Base-by-base conservation (phyloP, 179 eudicot species). In the Corrigiola litoralis region DNA sequence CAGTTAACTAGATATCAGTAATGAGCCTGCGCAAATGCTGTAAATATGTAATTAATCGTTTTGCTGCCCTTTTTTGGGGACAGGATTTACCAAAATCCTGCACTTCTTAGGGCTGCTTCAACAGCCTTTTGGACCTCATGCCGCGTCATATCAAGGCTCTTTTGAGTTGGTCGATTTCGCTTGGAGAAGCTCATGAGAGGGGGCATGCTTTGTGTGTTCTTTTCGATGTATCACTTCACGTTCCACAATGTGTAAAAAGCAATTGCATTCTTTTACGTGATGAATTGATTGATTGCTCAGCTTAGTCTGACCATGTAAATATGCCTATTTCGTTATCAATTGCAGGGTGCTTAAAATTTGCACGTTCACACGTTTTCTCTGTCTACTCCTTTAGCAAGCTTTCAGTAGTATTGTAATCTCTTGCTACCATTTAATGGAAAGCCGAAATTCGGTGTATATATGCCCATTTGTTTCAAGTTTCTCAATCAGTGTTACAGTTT, bases 21-120 rank as follows among this genome's bases (percentile, higher is more conserved):
- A n/a, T n/a, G n/a, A n/a, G n/a, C n/a, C n/a, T n/a, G n/a, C n/a
- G n/a, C n/a, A n/a, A n/a, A n/a, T n/a, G n/a, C n/a, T n/a, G n/a
- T 23, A 24, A 10, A 13, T n/a, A 23, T 25, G 14, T 23, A 24
- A 6, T 5, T 10, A 21, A 17, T 28, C 51, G 21, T 32, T 4
- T 55, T 28, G 71, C n/a, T 54, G 24, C 7, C 58, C 25, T 25
- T n/a, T 41, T 25, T 23, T 33, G 65, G 25, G 21, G 61, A 67
- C 85, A 95, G 99, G 80, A 87, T 95, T 31, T 95, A 95, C 76
- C 99, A 95, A 80, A 95, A 95, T 66, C 99, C 99, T 3, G 99
- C 96, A 5, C 78, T 95, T 46, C 82, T 95, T 3, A 72, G 82
- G 48, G 97, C 80, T 12, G 99, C 99, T 67, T 82, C 99, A 23